phyloP scores from a whole-genome alignment of 495 filamentous ascomycete species.

The Tuber aestivum region DNA sequence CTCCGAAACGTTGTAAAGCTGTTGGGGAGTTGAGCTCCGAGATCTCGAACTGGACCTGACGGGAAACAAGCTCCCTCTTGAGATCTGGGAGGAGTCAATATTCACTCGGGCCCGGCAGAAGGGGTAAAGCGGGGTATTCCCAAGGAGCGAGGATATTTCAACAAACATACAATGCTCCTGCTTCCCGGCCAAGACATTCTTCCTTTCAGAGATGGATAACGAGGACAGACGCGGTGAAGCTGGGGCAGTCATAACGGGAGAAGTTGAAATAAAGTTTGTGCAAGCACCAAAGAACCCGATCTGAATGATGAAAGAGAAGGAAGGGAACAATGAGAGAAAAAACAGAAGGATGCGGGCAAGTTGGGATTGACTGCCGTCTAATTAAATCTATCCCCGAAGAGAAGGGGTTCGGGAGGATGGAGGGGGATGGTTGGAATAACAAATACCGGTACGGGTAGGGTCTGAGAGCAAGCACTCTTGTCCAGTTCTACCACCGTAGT shows the following conservation, averaged over 20 bases:
- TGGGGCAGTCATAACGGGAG: slow-evolving; percentile 11
- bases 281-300: background rate
- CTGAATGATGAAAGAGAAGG: background rate
- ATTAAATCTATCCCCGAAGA: background rate
- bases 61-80: slow-evolving; percentile 86
- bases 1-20: slow-evolving; percentile 88
- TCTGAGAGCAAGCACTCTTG: background rate
- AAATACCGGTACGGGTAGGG: no score
- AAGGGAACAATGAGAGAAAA: no score
- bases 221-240: slow-evolving; percentile 5
- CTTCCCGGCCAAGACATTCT: slow-evolving; percentile 69
- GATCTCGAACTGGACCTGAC: slow-evolving; percentile 85
- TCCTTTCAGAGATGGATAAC: slow-evolving; percentile 9
- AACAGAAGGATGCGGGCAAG: background rate
- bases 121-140: slow-evolving; percentile 27
- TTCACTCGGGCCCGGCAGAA: slow-evolving; percentile 12
- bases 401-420: background rate
- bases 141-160: background rate
- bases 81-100: slow-evolving; percentile 61
- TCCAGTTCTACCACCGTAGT: no score
- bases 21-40: slow-evolving; percentile 87
- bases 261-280: background rate
- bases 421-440: background rate
- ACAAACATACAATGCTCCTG: slow-evolving; percentile 84
- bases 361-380: background rate